These are phyloP conservation scores for Ophiostoma tasmaniense DNA, from an alignment of 2,329 filamentous ascomycete species.

Conservation along the genomic window DNA sequence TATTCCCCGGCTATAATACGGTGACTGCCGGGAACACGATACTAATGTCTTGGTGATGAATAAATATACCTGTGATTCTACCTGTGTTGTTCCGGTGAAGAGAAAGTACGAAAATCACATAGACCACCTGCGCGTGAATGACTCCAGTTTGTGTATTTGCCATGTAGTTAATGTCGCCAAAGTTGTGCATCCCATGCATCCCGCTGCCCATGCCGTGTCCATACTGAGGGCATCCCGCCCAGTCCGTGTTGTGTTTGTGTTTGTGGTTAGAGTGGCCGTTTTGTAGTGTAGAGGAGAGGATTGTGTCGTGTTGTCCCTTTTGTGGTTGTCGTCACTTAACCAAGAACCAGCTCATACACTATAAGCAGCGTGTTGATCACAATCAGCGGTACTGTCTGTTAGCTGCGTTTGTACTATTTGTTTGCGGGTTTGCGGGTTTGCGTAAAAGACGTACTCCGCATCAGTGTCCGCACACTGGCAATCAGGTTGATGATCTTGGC, in stretches of 20 bases:
- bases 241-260: background rate
- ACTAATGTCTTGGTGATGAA: conserved; percentile 2
- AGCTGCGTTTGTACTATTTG: too few relatives aligned
- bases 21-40: background rate
- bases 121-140: too few relatives aligned
- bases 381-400: conserved; percentile 67
- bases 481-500: conserved; percentile 84
- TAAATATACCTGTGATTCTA: background rate
- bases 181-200: background rate
- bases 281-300: background rate
- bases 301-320: background rate
- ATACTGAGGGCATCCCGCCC: background rate
- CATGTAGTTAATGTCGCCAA: too few relatives aligned
- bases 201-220: background rate
- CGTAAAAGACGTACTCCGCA: conserved; percentile 72
- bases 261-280: background rate
- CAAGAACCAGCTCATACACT: conserved; percentile 69
- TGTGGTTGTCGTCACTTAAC: conserved; percentile 35
- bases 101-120: too few relatives aligned
- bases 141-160: too few relatives aligned
- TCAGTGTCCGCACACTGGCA: conserved; percentile 79
- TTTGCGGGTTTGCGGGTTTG: too few relatives aligned
- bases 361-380: conserved; percentile 76
- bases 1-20: background rate
- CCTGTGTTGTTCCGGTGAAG: too few relatives aligned